A percentile compares a stretch with the other conserved stretches of the same genome.
phyloP scores from a whole-genome alignment of 805 yeast species.

The Pichia paraexigua region DNA sequence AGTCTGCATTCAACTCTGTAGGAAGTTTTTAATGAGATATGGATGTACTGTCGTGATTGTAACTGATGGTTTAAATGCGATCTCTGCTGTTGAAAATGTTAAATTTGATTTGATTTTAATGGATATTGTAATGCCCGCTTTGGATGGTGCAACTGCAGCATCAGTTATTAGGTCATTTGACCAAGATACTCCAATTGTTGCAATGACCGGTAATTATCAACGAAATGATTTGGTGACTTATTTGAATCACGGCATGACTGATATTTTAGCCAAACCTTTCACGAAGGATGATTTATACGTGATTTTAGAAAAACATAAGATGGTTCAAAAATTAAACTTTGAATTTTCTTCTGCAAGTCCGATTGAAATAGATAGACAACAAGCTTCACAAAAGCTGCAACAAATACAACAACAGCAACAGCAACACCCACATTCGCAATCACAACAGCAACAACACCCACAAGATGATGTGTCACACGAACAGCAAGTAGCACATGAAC shows the following conservation, averaged over 20 bases:
- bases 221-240: slow-evolving; percentile 75
- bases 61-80: slow-evolving; percentile 86
- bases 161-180: slow-evolving; percentile 82
- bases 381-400: background rate
- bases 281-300: slow-evolving; percentile 76
- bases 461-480: too few relatives aligned
- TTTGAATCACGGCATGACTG: slow-evolving; percentile 84
- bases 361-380: background rate
- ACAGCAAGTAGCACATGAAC: background rate
- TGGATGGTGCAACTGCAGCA: slow-evolving; percentile 87
- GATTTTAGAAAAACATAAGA: slow-evolving; percentile 68
- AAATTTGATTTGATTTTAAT: slow-evolving; percentile 71
- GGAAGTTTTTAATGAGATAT: slow-evolving; percentile 73
- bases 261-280: slow-evolving; percentile 89
- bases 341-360: background rate
- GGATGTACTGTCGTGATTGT: slow-evolving; percentile 93
- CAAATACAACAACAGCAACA: slow-evolving; percentile 11
- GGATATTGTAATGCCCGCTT: slow-evolving; percentile 87
- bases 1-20: slow-evolving; percentile 74
- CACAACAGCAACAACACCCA: background rate
- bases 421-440: background rate
- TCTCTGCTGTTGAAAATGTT: slow-evolving; percentile 61
- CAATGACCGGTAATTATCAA: slow-evolving; percentile 88
- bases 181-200: slow-evolving; percentile 80
- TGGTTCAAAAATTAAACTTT: slow-evolving; percentile 25